Percentiles rank a stretch among this genome's conserved stretches.
phyloP scores from a whole-genome alignment of 2,329 filamentous ascomycete genomes.

The Colletotrichum tofieldiae region DNA sequence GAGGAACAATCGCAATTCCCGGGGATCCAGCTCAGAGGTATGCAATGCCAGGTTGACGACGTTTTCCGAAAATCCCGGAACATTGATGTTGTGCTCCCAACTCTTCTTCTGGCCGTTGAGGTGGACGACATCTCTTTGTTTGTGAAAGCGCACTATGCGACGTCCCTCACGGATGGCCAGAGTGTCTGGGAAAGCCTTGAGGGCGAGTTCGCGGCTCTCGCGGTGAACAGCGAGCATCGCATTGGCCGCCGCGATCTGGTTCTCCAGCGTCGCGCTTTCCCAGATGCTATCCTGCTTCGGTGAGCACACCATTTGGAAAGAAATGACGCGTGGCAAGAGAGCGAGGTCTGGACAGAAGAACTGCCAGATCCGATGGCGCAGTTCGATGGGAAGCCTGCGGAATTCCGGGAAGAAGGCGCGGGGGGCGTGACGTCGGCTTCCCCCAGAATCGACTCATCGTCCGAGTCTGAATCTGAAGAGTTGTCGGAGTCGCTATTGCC shows the following conservation, averaged over 20 bases:
- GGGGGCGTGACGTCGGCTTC: neutral
- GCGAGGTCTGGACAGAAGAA: constrained; percentile 51
- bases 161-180: constrained; percentile 50
- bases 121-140: constrained; percentile 50
- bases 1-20: constrained; percentile 7
- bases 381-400: constrained; percentile 51
- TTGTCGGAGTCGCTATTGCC: constrained; percentile 49
- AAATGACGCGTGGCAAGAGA: constrained; percentile 49
- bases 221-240: constrained; percentile 52
- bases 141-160: constrained; percentile 50
- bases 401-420: constrained; percentile 48
- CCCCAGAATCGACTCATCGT: constrained; percentile 24
- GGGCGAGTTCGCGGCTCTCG: constrained; percentile 55
- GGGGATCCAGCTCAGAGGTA: neutral
- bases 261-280: constrained; percentile 40
- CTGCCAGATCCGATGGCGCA: constrained; percentile 54
- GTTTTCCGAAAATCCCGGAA: constrained; percentile 50
- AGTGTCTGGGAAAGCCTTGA: constrained; percentile 51
- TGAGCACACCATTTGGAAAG: constrained; percentile 44
- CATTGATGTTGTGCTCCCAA: constrained; percentile 33
- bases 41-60: constrained; percentile 50
- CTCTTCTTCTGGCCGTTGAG: constrained; percentile 19
- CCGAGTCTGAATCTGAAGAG: constrained; percentile 45
- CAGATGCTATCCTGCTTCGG: constrained; percentile 30
- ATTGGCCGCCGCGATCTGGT: constrained; percentile 44